phyloP scores from a whole-genome alignment of 352 stramenopile genomes.

The Phytophthora syringae region DNA sequence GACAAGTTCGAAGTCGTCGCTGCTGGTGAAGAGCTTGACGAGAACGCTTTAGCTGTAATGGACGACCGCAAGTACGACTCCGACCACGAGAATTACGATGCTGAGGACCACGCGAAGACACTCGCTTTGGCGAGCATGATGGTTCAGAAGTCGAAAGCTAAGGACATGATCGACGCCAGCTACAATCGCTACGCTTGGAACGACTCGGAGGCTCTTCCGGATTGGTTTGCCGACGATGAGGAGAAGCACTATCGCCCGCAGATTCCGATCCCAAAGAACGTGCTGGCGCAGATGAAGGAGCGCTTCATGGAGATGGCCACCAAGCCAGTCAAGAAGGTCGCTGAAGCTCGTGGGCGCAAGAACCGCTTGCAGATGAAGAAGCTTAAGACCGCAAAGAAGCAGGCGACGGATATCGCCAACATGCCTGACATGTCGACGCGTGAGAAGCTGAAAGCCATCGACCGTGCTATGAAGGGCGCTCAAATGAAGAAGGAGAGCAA shows the following conservation, averaged over 20 bases:
- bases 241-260: conserved; percentile 98
- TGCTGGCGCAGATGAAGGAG: conserved; percentile 99
- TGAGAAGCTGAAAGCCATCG: conserved; percentile 98
- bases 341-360: conserved; percentile 97
- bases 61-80: conserved; percentile 95
- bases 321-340: conserved; percentile 99
- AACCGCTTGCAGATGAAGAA: conserved; percentile 93
- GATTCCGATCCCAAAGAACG: conserved; percentile 95
- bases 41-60: conserved; percentile 55
- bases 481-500: conserved; percentile 93
- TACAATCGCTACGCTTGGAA: conserved; percentile 99
- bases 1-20: conserved; percentile 60
- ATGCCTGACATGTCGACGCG: conserved; percentile 96
- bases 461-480: conserved; percentile 96
- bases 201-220: conserved; percentile 94
- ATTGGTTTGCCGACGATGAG: conserved; percentile 98
- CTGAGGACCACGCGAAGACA: conserved; percentile 95
- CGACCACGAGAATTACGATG: conserved; percentile 98
- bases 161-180: conserved; percentile 97
- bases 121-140: conserved; percentile 99
- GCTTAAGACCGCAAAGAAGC: conserved; percentile 97
- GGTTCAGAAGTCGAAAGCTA: conserved; percentile 96
- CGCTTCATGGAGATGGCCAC: conserved; percentile 96
- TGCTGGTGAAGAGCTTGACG: conserved; percentile 55
- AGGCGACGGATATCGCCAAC: conserved; percentile 96